Evolutionary conservation across 2,329 filamentous ascomycete genomes (phyloP).

Genomic region (Daldinia sp.): DNA sequence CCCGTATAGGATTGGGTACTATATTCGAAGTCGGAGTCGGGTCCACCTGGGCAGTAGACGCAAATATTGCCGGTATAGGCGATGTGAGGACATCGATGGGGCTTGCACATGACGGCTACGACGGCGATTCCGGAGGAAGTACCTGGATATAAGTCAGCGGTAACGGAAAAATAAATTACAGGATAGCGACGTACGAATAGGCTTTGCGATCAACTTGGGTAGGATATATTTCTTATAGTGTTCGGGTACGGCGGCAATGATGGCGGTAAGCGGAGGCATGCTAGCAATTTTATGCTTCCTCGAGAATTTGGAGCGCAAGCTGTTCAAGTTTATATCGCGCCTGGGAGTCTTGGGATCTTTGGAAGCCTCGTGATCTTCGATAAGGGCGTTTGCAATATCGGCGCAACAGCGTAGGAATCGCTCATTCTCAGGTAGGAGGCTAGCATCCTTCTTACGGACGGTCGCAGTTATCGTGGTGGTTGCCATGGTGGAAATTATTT

Average conservation of each 20-base stretch:
- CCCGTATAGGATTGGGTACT: constrained; percentile 99
- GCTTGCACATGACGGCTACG: constrained; percentile 99
- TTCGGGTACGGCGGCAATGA: constrained; percentile 98
- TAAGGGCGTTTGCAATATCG: constrained; percentile 91
- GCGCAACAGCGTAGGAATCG: constrained; percentile 93
- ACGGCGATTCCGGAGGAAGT: constrained; percentile 97
- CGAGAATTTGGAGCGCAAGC: constrained; percentile 82
- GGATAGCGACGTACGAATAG: constrained; percentile 67
- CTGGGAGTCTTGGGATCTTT: constrained; percentile 75
- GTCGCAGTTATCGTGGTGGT: constrained; percentile 75
- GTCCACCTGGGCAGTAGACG: constrained; percentile 96
- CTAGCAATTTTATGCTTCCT: constrained; percentile 92
- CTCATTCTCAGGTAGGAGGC: constrained; percentile 91
- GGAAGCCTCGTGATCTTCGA: constrained; percentile 89
- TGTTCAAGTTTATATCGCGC: constrained; percentile 93
- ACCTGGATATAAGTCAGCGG: constrained; percentile 32
- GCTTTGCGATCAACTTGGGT: constrained; percentile 95
- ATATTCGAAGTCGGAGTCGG: constrained; percentile 98
- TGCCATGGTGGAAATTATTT: constrained; percentile 48
- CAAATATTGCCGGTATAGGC: constrained; percentile 99
- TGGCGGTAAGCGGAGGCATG: constrained; percentile 91
- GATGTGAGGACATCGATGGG: constrained; percentile 96
- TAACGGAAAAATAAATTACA: background rate
- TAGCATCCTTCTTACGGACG: constrained; percentile 73
- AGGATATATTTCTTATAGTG: constrained; percentile 99